Evolutionary conservation across 495 filamentous ascomycete species (phyloP).

Genomic region (Lophiotrema nucula): DNA sequence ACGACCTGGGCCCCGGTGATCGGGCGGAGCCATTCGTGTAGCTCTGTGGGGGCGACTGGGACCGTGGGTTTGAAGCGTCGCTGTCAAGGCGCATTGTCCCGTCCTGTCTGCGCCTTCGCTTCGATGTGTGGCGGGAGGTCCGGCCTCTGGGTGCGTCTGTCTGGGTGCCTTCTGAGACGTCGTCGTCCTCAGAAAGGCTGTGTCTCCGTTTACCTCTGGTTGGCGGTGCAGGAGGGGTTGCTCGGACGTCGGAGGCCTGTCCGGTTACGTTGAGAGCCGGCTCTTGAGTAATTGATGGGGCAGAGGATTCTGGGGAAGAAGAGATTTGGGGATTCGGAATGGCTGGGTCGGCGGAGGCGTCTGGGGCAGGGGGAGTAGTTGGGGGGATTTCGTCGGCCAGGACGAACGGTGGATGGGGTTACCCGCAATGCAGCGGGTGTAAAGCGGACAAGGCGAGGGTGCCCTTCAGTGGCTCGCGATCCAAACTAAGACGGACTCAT

Average conservation of each 20-base stretch:
- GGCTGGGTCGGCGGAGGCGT: constrained; percentile 60
- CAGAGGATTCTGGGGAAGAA: constrained; percentile 41
- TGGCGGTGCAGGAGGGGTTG: constrained; percentile 32
- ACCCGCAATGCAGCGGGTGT: constrained; percentile 26
- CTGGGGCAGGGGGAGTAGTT: constrained; percentile 50
- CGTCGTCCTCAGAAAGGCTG: constrained; percentile 26
- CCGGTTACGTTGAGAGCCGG: constrained; percentile 21
- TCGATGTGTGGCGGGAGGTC: constrained; percentile 49
- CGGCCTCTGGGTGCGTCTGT: constrained; percentile 37
- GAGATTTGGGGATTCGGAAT: constrained; percentile 40
- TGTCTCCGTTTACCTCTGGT: constrained; percentile 40
- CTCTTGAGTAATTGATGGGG: constrained; percentile 38
- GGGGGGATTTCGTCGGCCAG: constrained; percentile 60
- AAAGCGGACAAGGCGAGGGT: constrained; percentile 12
- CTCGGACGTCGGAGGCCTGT: constrained; percentile 16
- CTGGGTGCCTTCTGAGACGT: constrained; percentile 30
- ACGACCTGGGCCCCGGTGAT: constrained; percentile 21
- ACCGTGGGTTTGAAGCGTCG: constrained; percentile 44
- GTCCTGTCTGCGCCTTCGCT: constrained; percentile 60
- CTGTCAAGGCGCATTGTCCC: constrained; percentile 61
- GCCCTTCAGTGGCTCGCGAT: constrained; percentile 14
- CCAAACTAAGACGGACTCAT: constrained; percentile 12
- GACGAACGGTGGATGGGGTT: constrained; percentile 47
- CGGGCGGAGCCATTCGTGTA: constrained; percentile 41
- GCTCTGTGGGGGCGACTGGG: constrained; percentile 43